Conservation (phyloP, 768 basidiomycete genomes). For the Russula earlei region DNA sequence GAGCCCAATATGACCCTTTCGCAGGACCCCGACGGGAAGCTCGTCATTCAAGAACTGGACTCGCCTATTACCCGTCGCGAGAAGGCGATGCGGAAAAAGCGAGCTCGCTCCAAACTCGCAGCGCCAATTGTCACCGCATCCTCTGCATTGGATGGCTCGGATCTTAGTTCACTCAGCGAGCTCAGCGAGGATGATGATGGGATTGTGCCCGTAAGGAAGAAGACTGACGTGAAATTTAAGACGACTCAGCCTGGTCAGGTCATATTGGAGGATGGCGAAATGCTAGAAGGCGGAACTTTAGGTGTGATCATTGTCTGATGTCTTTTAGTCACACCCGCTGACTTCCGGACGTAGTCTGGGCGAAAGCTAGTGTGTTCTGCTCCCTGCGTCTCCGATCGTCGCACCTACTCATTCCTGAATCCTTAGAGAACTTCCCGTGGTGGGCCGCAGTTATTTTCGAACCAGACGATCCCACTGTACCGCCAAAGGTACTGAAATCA, state of each 20-base stretch:
- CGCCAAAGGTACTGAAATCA: constrained; percentile 23
- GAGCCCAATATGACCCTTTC: constrained; percentile 21
- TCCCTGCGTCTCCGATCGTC: background rate
- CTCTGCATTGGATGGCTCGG: constrained; percentile 8
- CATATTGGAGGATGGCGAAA: constrained; percentile 28
- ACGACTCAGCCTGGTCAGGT: constrained; percentile 27
- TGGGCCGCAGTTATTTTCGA: constrained; percentile 79
- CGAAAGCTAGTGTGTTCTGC: constrained; percentile 51
- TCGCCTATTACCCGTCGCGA: constrained; percentile 58
- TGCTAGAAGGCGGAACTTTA: constrained; percentile 49
- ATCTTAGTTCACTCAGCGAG: constrained; percentile 18
- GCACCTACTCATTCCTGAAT: background rate
- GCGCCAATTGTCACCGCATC: constrained; percentile 10
- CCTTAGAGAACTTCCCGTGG: constrained; percentile 66
- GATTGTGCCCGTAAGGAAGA: background rate
- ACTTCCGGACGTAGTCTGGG: constrained; percentile 55
- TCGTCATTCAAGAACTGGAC: constrained; percentile 64
- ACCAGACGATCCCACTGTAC: constrained; percentile 45
- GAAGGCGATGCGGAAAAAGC: constrained; percentile 41
- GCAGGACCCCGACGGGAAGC: constrained; percentile 35
- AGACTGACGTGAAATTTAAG: constrained; percentile 1
- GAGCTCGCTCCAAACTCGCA: constrained; percentile 13
- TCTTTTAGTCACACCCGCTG: background rate
- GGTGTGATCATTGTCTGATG: constrained; percentile 36
- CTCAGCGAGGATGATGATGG: constrained; percentile 14